Evolutionary conservation across 78 protist genomes (phyloP).

Genomic region (Diacronema lutheri): DNA sequence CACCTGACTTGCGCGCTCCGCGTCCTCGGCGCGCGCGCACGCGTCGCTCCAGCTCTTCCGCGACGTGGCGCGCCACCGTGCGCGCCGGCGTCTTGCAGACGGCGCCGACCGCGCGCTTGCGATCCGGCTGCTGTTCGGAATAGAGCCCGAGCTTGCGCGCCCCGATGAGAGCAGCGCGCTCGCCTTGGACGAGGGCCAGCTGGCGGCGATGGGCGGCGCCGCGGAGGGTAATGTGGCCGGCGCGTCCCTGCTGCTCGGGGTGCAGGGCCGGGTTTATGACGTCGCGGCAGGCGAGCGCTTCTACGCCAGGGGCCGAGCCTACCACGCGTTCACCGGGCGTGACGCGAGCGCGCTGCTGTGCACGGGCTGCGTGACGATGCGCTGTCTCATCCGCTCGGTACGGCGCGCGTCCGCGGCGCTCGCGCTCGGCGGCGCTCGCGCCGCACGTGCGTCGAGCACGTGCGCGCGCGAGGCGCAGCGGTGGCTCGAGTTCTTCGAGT

Average conservation of each 20-base stretch:
- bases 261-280: neutral
- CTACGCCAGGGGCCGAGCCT: slow-evolving; percentile 29
- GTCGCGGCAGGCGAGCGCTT: neutral
- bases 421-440: too few species aligned
- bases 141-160: neutral
- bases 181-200: neutral
- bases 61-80: neutral
- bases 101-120: neutral
- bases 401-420: too few species aligned
- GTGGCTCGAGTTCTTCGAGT: slow-evolving; percentile 9
- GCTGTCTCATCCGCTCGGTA: neutral
- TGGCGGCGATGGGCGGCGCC: neutral
- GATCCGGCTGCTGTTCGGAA: neutral
- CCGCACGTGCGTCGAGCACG: too few species aligned
- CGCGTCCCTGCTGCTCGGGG: neutral
- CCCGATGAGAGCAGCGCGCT: neutral
- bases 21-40: too few species aligned
- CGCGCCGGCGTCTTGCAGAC: neutral
- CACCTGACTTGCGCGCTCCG: too few species aligned
- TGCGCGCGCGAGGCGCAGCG: neutral
- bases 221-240: too few species aligned
- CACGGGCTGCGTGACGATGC: neutral
- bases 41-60: neutral
- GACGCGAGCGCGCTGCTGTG: neutral
- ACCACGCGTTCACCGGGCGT: neutral